A percentile compares a stretch with the other conserved stretches of the same genome.
Evolutionary conservation across 2,329 filamentous ascomycete genomes (phyloP).

Genomic region (Botrytis hyacinthi): DNA sequence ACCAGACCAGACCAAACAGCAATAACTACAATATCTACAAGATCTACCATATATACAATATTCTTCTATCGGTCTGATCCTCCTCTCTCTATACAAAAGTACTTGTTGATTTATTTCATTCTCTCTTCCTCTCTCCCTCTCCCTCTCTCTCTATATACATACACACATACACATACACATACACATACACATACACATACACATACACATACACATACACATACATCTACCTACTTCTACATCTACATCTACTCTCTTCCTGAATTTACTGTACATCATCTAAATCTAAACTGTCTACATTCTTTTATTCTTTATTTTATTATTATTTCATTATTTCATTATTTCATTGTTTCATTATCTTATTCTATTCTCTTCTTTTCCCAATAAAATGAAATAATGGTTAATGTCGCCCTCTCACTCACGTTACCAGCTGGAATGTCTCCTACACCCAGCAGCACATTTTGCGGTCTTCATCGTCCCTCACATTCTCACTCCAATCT

Average conservation of each 20-base stretch:
- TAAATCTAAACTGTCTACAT: not conserved
- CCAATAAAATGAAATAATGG: conserved; percentile 11
- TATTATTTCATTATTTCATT: not conserved
- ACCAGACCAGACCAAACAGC: not conserved
- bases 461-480: conserved; percentile 9
- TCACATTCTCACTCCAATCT: not conserved
- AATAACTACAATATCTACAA: not conserved
- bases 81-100: not conserved
- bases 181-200: too few relatives aligned
- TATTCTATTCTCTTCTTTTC: not conserved
- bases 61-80: not conserved
- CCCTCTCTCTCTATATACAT: not conserved
- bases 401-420: conserved; percentile 6
- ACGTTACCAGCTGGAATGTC: conserved; percentile 8
- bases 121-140: not conserved
- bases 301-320: not conserved
- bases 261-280: not conserved
- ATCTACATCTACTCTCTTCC: too few relatives aligned
- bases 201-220: too few relatives aligned
- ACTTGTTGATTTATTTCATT: not conserved
- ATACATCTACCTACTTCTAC: not conserved
- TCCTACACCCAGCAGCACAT: not conserved
- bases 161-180: too few relatives aligned
- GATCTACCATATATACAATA: not conserved
- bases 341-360: not conserved